Evolutionary conservation across 208 protist genomes (phyloP).

Genomic region (Porcisia deanei): DNA sequence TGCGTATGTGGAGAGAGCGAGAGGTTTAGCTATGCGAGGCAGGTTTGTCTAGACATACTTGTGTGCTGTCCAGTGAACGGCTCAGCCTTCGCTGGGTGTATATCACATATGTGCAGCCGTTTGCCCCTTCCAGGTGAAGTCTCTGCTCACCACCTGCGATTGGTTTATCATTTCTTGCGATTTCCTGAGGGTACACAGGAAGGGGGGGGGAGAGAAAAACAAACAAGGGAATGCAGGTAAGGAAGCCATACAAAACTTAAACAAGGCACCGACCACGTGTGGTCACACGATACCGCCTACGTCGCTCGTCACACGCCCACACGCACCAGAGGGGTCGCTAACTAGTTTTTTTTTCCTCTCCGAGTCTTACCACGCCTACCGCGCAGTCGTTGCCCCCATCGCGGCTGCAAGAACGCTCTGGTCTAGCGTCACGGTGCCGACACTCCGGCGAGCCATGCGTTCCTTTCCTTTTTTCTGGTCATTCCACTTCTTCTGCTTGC

Average conservation of each 20-base stretch:
- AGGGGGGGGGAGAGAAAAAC: too few species aligned
- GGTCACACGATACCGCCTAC: background rate
- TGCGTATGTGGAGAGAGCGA: background rate
- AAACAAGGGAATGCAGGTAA: too few species aligned
- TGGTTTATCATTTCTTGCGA: too few species aligned
- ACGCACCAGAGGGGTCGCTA: too few species aligned
- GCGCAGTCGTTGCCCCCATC: constrained; percentile 73
- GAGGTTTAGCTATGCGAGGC: too few species aligned
- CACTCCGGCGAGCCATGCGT: constrained; percentile 90
- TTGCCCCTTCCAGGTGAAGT: too few species aligned
- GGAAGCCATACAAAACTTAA: background rate
- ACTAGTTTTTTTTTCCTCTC: background rate
- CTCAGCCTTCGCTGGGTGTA: too few species aligned
- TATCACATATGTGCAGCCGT: too few species aligned
- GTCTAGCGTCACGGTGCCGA: constrained; percentile 93
- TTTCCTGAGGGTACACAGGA: too few species aligned
- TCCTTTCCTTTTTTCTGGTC: constrained; percentile 98
- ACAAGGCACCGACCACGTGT: background rate
- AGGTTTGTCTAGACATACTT: too few species aligned
- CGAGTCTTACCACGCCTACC: constrained; percentile 13
- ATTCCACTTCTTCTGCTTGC: constrained; percentile 96
- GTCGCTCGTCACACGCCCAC: background rate
- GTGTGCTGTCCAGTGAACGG: too few species aligned
- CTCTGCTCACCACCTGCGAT: too few species aligned
- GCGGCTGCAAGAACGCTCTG: constrained; percentile 92